These are phyloP conservation scores for Talaromyces proteolyticus DNA, from an alignment of 495 filamentous ascomycete genomes.

Conservation along the genomic window DNA sequence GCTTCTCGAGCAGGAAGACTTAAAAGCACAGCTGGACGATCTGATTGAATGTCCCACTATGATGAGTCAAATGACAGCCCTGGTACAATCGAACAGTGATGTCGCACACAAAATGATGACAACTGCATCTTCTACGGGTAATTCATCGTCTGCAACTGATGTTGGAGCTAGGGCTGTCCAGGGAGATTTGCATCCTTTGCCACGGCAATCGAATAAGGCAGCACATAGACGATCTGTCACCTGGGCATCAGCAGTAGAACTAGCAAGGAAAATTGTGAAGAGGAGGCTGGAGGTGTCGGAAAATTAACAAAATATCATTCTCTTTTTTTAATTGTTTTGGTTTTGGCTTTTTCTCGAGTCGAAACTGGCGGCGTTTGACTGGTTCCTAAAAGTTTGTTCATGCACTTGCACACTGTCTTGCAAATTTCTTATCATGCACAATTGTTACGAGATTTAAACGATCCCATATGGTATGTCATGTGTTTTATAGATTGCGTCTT, in stretches of 20 bases:
- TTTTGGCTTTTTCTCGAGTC: no score
- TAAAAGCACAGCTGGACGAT: conserved; percentile 43
- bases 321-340: not conserved
- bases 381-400: no score
- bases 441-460: no score
- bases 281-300: conserved; percentile 4
- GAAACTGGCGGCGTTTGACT: no score
- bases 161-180: not conserved
- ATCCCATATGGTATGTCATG: no score
- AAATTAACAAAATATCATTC: conserved; percentile 2
- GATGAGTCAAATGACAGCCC: conserved; percentile 42
- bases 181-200: no score
- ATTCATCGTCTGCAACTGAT: not conserved
- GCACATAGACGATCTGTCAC: not conserved
- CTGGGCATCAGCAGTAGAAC: conserved; percentile 5
- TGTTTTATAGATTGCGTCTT: no score
- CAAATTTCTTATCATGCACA: no score
- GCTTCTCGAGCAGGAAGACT: conserved; percentile 44
- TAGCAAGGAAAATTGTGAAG: conserved; percentile 7
- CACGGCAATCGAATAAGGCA: conserved; percentile 1
- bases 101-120: conserved; percentile 4
- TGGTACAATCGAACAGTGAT: conserved; percentile 25
- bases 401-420: no score
- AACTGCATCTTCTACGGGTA: not conserved
- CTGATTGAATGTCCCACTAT: conserved; percentile 43